These are phyloP conservation scores for Ascodesmis nigricans DNA, from an alignment of 495 filamentous ascomycete species.

Conservation along the genomic window DNA sequence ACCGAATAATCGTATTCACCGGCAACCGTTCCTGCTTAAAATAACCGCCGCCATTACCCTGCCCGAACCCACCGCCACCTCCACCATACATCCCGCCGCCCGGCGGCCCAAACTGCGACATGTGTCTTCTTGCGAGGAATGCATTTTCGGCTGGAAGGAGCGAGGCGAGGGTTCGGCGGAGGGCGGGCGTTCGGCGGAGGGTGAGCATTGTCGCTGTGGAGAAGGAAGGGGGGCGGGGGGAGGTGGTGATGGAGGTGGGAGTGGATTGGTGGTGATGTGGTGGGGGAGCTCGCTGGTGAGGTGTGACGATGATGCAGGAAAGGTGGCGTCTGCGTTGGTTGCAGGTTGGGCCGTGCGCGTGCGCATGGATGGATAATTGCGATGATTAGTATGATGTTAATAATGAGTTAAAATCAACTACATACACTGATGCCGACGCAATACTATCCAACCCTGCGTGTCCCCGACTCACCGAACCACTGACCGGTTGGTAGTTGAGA, in stretches of 20 bases:
- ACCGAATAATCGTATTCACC: constrained; percentile 76
- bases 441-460: too few species aligned
- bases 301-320: too few species aligned
- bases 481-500: too few species aligned
- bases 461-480: too few species aligned
- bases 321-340: too few species aligned
- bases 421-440: too few species aligned
- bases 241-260: constrained; percentile 1
- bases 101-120: not conserved
- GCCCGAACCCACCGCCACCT: constrained; percentile 2
- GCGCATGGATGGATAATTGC: too few species aligned
- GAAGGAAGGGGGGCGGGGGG: not conserved
- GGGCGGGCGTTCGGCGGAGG: not conserved
- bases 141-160: not conserved
- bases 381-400: too few species aligned
- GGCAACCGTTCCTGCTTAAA: constrained; percentile 45
- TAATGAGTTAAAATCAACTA: too few species aligned
- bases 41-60: constrained; percentile 22
- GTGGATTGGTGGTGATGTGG: not conserved
- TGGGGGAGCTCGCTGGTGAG: not conserved
- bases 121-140: too few species aligned
- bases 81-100: not conserved
- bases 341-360: too few species aligned
- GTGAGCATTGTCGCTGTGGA: not conserved
- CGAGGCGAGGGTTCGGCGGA: not conserved